Conservation (phyloP, 768 basidiomycete species). For the Lyophyllum semitale region DNA sequence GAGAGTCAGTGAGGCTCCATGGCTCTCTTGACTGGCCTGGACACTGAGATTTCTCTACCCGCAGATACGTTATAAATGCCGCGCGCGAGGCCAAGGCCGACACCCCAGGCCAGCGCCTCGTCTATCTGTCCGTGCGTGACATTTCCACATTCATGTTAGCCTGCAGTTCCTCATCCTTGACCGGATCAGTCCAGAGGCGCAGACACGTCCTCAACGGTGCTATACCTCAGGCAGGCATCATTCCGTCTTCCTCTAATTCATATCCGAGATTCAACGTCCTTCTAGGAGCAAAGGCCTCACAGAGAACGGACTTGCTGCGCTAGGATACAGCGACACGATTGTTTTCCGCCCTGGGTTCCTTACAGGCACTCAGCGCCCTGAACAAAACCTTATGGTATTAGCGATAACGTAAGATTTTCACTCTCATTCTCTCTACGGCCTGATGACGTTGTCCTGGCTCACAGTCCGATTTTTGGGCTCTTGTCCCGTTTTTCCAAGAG, state of each 20-base stretch:
- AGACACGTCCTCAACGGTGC: slow-evolving; percentile 45
- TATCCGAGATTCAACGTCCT: no score
- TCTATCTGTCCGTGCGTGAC: slow-evolving; percentile 67
- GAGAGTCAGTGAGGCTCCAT: slow-evolving; percentile 51
- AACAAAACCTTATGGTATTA: slow-evolving; percentile 40
- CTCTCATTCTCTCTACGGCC: background rate
- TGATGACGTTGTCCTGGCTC: no score
- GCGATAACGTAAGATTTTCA: slow-evolving; percentile 37
- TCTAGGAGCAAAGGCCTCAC: slow-evolving; percentile 75
- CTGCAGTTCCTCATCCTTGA: background rate
- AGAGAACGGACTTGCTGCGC: slow-evolving; percentile 61
- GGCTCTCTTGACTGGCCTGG: background rate
- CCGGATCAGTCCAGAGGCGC: slow-evolving; percentile 46
- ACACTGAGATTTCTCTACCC: background rate
- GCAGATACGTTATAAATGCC: slow-evolving; percentile 73
- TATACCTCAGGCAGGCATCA: slow-evolving; percentile 49
- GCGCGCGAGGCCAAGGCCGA: slow-evolving; percentile 63
- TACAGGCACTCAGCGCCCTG: slow-evolving; percentile 44
- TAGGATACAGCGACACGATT: slow-evolving; percentile 74
- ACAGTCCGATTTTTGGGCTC: slow-evolving; percentile 37
- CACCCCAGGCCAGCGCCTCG: slow-evolving; percentile 55
- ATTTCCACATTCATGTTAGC: background rate
- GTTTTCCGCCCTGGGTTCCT: slow-evolving; percentile 68
- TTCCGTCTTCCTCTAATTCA: background rate
- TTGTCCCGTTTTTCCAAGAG: slow-evolving; percentile 38